phyloP scores from a whole-genome alignment of 1,284 basidiomycete species.

The Cryptococcus sp. region DNA sequence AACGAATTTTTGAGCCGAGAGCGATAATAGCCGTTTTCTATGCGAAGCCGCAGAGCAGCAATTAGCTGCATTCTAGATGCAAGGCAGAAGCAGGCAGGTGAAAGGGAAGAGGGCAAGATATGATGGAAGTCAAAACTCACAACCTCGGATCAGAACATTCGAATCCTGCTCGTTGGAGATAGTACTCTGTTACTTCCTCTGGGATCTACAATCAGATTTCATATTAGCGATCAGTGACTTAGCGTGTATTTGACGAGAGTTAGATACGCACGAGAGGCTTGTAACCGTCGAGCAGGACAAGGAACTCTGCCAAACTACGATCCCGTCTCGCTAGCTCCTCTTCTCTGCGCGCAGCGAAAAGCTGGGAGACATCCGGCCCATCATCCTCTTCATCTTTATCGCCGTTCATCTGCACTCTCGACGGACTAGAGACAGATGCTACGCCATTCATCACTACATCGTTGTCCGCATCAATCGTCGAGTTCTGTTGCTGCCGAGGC shows the following conservation, averaged over 20 bases:
- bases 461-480: not conserved
- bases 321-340: conserved; percentile 78
- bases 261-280: conserved; percentile 76
- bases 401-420: conserved; percentile 10
- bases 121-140: conserved; percentile 57
- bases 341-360: conserved; percentile 48
- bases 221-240: not conserved
- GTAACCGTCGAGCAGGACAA: conserved; percentile 95
- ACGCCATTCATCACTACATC: not conserved
- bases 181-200: conserved; percentile 97
- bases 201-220: conserved; percentile 69
- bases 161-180: conserved; percentile 93
- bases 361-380: conserved; percentile 30
- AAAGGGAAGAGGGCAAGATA: too few relatives aligned
- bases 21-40: conserved; percentile 88
- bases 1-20: conserved; percentile 97
- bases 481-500: not conserved
- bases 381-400: conserved; percentile 5
- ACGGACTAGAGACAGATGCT: not conserved
- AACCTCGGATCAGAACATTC: conserved; percentile 90
- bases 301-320: conserved; percentile 86
- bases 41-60: conserved; percentile 1
- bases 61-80: not conserved
- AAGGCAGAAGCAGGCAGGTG: too few relatives aligned
- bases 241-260: not conserved